Evolutionary conservation across 164 flowering plant genomes (phyloP).

Genomic region (Vitis amurensis): DNA sequence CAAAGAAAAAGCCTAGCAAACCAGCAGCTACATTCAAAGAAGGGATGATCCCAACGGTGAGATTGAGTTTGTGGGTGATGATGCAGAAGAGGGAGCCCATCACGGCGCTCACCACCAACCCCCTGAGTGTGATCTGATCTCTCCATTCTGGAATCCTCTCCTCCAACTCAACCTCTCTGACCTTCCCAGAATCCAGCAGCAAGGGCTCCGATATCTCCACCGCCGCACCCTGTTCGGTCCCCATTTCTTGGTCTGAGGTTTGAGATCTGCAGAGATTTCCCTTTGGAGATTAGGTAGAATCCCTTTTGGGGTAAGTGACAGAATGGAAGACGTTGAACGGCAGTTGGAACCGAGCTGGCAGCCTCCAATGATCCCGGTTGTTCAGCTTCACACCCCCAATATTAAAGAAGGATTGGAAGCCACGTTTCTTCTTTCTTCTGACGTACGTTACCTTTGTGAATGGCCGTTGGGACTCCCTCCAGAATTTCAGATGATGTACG

Average conservation of each 20-base stretch:
- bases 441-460: too few relatives aligned
- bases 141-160: conserved; percentile 70
- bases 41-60: conserved; percentile 86
- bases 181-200: conserved; percentile 16
- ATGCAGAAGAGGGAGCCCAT: conserved; percentile 76
- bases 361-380: neutral
- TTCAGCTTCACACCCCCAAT: neutral
- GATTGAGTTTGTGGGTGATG: conserved; percentile 88
- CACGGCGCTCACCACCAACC: conserved; percentile 62
- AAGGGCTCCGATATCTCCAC: conserved; percentile 67
- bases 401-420: too few relatives aligned
- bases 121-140: conserved; percentile 84
- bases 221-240: conserved; percentile 27
- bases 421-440: too few relatives aligned
- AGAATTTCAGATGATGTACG: too few relatives aligned
- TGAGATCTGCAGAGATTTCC: neutral
- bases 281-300: neutral
- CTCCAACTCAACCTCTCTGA: conserved; percentile 5
- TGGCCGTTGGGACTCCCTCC: too few relatives aligned
- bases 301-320: neutral
- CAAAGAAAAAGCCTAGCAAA: conserved; percentile 79
- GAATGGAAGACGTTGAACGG: neutral
- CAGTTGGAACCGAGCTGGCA: neutral
- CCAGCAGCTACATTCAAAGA: conserved; percentile 89
- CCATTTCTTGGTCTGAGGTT: conserved; percentile 29